Evolutionary conservation across 148 eudicot species (phyloP).

Genomic region (Euryodendron excelsum): DNA sequence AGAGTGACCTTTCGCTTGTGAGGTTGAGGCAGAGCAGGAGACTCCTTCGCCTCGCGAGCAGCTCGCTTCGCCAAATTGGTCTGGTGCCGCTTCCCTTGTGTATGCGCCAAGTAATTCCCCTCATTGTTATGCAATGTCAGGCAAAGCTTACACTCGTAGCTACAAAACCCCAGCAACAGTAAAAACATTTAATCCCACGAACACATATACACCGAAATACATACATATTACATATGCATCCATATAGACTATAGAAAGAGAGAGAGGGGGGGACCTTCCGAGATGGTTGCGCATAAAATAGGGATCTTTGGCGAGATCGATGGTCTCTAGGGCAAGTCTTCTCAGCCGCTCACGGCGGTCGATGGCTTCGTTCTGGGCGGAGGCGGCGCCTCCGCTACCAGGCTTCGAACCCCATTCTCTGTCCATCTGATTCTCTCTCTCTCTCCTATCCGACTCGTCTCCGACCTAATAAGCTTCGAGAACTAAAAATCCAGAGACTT

Average conservation of each 20-base stretch:
- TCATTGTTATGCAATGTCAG: slow-evolving; percentile 91
- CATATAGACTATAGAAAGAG: too few species aligned
- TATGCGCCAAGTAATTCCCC: slow-evolving; percentile 97
- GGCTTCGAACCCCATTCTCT: slow-evolving; percentile 99
- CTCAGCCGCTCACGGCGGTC: slow-evolving; percentile 97
- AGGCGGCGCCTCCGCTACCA: slow-evolving; percentile 98
- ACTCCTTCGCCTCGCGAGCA: slow-evolving; percentile 97
- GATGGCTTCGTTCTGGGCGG: slow-evolving; percentile 91
- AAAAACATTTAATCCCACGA: neutral
- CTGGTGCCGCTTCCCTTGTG: slow-evolving; percentile 96
- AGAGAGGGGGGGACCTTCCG: slow-evolving; percentile 49
- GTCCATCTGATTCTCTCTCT: slow-evolving; percentile 48
- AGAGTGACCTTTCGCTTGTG: slow-evolving; percentile 70
- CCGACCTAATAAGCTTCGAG: too few species aligned
- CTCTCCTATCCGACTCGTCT: neutral
- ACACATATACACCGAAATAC: neutral
- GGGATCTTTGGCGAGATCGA: slow-evolving; percentile 96
- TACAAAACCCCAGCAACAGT: slow-evolving; percentile 14
- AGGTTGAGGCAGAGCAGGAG: slow-evolving; percentile 95
- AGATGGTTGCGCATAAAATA: slow-evolving; percentile 98
- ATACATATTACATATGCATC: neutral
- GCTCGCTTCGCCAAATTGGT: slow-evolving; percentile 96
- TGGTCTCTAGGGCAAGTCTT: slow-evolving; percentile 86
- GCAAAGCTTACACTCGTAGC: slow-evolving; percentile 95
- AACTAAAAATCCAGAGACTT: too few species aligned